phyloP scores from a whole-genome alignment of 768 basidiomycete species.

The Russula sp. region DNA sequence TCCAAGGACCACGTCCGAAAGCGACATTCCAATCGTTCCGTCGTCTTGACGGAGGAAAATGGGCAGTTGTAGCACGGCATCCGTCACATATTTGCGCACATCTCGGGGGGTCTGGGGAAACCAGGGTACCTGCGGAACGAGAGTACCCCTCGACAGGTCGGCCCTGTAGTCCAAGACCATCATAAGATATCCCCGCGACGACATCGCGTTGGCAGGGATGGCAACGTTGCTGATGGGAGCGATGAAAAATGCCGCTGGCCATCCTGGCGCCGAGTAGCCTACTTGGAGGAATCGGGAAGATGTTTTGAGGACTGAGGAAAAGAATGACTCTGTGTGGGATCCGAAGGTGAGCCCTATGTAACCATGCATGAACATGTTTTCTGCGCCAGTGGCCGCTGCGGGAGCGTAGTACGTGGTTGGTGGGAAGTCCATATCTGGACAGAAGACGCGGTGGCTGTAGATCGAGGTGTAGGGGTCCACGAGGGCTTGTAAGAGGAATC shows the following conservation, averaged over 20 bases:
- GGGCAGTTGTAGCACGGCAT: conserved; percentile 18
- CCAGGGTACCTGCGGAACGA: conserved; percentile 19
- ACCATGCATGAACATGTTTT: conserved; percentile 11
- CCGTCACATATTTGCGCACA: conserved; percentile 18
- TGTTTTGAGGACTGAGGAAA: conserved; percentile 2
- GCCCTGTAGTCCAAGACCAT: conserved; percentile 19
- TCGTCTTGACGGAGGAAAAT: conserved; percentile 21
- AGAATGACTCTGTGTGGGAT: conserved; percentile 9
- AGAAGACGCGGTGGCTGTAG: neutral
- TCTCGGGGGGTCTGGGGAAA: conserved; percentile 17
- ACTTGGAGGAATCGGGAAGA: conserved; percentile 14
- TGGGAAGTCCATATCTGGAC: neutral
- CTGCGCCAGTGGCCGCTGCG: conserved; percentile 4
- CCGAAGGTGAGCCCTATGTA: conserved; percentile 14
- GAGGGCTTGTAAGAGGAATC: neutral
- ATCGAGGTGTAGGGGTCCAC: neutral
- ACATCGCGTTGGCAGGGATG: conserved; percentile 13
- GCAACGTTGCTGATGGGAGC: neutral
- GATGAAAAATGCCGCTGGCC: conserved; percentile 14
- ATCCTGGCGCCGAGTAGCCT: conserved; percentile 13
- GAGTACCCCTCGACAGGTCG: conserved; percentile 5
- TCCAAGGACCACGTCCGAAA: conserved; percentile 17
- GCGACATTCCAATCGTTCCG: conserved; percentile 17
- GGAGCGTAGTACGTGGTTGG: neutral
- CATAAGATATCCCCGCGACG: conserved; percentile 13